A percentile compares a stretch with the other conserved stretches of the same genome.
These are phyloP conservation scores for Penicillium pancosmium DNA, from an alignment of 495 filamentous ascomycete genomes.

Conservation along the genomic window DNA sequence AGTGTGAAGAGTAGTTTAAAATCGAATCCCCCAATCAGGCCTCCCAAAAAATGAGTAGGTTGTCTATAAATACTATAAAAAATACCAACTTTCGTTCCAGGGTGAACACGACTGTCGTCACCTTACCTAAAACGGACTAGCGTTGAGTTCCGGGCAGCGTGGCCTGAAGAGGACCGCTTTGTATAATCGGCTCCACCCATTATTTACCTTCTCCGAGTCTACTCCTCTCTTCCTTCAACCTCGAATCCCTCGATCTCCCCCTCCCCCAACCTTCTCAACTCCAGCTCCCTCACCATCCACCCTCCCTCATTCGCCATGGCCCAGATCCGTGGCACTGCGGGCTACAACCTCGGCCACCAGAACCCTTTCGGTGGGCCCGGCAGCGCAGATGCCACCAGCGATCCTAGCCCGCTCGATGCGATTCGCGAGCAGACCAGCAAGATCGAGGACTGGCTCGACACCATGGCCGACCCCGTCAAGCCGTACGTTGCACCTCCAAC, in stretches of 20 bases:
- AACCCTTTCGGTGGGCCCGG: slow-evolving; percentile 70
- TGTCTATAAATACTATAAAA: not conserved
- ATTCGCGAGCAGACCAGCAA: slow-evolving; percentile 96
- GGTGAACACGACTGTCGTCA: slow-evolving; percentile 34
- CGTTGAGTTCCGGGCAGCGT: slow-evolving; percentile 45
- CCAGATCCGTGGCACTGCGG: slow-evolving; percentile 94
- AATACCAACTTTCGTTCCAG: slow-evolving; percentile 1
- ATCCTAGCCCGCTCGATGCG: slow-evolving; percentile 85
- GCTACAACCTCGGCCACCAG: slow-evolving; percentile 87
- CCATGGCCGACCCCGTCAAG: slow-evolving; percentile 86
- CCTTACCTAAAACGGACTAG: slow-evolving; percentile 36
- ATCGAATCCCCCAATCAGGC: not conserved
- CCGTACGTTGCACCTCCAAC: slow-evolving; percentile 68
- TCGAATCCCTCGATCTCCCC: slow-evolving; percentile 4
- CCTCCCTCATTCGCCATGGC: slow-evolving; percentile 62
- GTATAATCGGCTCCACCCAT: slow-evolving; percentile 27
- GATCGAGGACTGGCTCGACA: slow-evolving; percentile 94
- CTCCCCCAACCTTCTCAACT: not conserved
- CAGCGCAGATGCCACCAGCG: slow-evolving; percentile 63
- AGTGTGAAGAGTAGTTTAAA: too few relatives aligned
- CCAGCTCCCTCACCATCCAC: not conserved
- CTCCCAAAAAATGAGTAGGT: slow-evolving; percentile 1
- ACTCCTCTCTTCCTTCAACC: slow-evolving; percentile 16
- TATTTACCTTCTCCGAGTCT: slow-evolving; percentile 23
- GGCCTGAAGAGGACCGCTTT: slow-evolving; percentile 42